Conservation (phyloP, 2,329 filamentous ascomycete species). For the Fusarium sp. region DNA sequence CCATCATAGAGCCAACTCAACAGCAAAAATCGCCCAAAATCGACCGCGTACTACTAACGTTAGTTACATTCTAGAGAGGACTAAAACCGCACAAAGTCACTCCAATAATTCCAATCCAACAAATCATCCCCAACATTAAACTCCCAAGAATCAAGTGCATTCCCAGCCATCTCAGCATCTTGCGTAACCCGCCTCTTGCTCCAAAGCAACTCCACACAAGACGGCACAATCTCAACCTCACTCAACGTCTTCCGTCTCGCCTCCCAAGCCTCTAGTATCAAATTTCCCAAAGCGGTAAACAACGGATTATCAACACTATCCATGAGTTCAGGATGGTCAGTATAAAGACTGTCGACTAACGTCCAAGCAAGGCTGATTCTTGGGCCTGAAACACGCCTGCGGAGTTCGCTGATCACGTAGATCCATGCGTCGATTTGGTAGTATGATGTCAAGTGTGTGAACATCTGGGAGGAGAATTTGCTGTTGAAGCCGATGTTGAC, state of each 20-base stretch:
- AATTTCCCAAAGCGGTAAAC: conserved; percentile 20
- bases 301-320: conserved; percentile 4
- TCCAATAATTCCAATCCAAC: conserved; percentile 42
- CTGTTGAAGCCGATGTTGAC: conserved; percentile 37
- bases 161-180: neutral
- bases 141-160: conserved; percentile 6
- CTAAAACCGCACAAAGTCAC: conserved; percentile 35
- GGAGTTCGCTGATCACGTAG: conserved; percentile 50
- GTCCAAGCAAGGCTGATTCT: conserved; percentile 46
- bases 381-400: conserved; percentile 26
- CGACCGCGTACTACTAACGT: too few relatives aligned
- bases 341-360: conserved; percentile 44
- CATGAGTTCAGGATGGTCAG: conserved; percentile 36
- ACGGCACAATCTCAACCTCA: neutral
- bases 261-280: conserved; percentile 44
- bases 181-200: neutral
- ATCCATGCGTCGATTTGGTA: conserved; percentile 50
- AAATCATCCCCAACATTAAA: conserved; percentile 4
- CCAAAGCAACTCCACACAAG: conserved; percentile 26
- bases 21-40: too few relatives aligned
- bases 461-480: conserved; percentile 48
- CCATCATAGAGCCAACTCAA: too few relatives aligned
- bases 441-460: conserved; percentile 46
- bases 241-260: conserved; percentile 12
- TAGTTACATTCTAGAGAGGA: too few relatives aligned